A percentile compares a stretch with the other conserved stretches of the same genome.
phyloP scores from a whole-genome alignment of 768 basidiomycete species.

The Lentinula sp. region DNA sequence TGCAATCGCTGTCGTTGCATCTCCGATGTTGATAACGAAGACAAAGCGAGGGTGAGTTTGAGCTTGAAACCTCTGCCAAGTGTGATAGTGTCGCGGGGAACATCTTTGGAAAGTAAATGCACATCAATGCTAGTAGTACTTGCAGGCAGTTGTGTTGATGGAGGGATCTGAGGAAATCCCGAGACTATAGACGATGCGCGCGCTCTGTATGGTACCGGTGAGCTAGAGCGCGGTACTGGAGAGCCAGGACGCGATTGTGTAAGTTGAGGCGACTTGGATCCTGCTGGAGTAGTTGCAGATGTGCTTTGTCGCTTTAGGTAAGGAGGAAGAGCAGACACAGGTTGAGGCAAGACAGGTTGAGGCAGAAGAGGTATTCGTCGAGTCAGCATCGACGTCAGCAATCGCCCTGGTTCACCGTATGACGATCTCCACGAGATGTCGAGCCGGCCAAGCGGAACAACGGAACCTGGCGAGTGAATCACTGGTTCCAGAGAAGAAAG shows the following conservation, averaged over 20 bases:
- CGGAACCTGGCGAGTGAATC: constrained; percentile 55
- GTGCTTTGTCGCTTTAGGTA: constrained; percentile 56
- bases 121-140: constrained; percentile 43
- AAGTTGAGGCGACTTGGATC: constrained; percentile 56
- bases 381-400: constrained; percentile 86
- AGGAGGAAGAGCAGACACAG: constrained; percentile 68
- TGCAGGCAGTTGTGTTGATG: constrained; percentile 15
- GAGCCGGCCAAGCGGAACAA: constrained; percentile 77
- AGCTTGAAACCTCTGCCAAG: constrained; percentile 60
- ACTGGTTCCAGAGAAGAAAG: constrained; percentile 36
- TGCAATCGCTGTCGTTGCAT: constrained; percentile 27
- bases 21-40: constrained; percentile 33
- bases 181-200: constrained; percentile 32
- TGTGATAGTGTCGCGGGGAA: constrained; percentile 36
- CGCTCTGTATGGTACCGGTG: constrained; percentile 37
- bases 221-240: constrained; percentile 38
- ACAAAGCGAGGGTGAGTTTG: constrained; percentile 44
- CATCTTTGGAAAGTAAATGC: constrained; percentile 46
- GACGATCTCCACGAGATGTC: constrained; percentile 87
- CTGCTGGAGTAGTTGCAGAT: constrained; percentile 30
- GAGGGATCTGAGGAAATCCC: constrained; percentile 27
- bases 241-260: constrained; percentile 48
- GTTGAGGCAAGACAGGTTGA: constrained; percentile 30
- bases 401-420: constrained; percentile 79
- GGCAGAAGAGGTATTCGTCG: constrained; percentile 63